phyloP scores from a whole-genome alignment of 441 rosid species.

The Capsella rubella region DNA sequence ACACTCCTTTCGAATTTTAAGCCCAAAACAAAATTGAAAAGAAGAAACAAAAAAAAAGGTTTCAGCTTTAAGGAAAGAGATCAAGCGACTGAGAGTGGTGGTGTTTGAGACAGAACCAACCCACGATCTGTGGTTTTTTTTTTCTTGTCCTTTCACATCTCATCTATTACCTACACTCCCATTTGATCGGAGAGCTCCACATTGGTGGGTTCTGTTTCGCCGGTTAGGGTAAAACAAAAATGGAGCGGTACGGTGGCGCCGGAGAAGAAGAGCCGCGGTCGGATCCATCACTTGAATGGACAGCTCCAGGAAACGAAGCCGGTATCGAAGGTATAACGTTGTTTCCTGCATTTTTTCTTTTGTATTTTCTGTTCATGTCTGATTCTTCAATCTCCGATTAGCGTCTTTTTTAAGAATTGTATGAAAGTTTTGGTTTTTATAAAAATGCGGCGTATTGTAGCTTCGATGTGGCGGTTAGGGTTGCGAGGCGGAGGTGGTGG shows the following conservation, averaged over 20 bases:
- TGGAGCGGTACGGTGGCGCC: constrained; percentile 81
- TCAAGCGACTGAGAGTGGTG: constrained; percentile 48
- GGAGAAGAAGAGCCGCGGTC: constrained; percentile 66
- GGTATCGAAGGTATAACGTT: constrained; percentile 65
- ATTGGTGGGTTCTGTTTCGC: constrained; percentile 31
- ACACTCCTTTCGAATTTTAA: constrained; percentile 18
- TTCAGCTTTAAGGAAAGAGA: constrained; percentile 40
- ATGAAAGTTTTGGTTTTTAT: not conserved
- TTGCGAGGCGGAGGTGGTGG: constrained; percentile 44
- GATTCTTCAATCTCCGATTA: constrained; percentile 39
- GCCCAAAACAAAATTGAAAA: not conserved
- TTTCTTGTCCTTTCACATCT: not conserved
- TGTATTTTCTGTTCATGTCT: constrained; percentile 24
- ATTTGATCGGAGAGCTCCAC: constrained; percentile 52
- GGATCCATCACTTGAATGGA: constrained; percentile 84
- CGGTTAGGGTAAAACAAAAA: constrained; percentile 24
- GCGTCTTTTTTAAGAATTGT: constrained; percentile 24
- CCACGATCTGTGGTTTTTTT: constrained; percentile 41
- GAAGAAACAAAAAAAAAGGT: not conserved
- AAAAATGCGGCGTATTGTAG: constrained; percentile 52
- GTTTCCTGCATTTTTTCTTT: constrained; percentile 3
- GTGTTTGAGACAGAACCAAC: constrained; percentile 39
- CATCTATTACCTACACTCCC: constrained; percentile 19
- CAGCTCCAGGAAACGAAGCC: constrained; percentile 59
- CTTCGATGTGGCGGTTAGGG: constrained; percentile 68